A percentile compares a stretch with the other conserved stretches of the same genome.
phyloP scores from a whole-genome alignment of 2,329 filamentous ascomycete genomes.

The Leptographium wingfieldii region DNA sequence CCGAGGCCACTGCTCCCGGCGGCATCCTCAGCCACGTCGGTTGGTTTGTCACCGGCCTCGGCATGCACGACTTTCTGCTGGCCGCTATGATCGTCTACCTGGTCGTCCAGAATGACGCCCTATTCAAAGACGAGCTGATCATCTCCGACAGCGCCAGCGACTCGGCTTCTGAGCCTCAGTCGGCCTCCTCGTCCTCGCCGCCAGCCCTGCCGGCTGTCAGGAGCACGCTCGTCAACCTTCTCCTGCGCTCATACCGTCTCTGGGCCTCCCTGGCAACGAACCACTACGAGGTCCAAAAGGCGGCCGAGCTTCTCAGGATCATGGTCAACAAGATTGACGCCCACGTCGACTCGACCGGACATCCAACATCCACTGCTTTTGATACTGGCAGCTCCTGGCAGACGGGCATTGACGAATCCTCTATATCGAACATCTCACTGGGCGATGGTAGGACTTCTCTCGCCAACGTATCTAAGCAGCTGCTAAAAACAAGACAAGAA shows the following conservation, averaged over 20 bases:
- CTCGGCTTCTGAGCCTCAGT: no score
- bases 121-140: slow-evolving; percentile 10
- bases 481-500: not conserved
- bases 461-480: no score
- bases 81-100: slow-evolving; percentile 49
- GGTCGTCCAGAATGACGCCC: slow-evolving; percentile 28
- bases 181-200: not conserved
- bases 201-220: slow-evolving; percentile 9
- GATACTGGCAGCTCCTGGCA: not conserved
- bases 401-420: not conserved
- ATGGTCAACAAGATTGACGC: slow-evolving; percentile 20
- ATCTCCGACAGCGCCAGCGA: slow-evolving; percentile 14
- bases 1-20: slow-evolving; percentile 37
- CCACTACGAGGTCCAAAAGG: slow-evolving; percentile 30
- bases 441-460: not conserved
- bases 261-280: slow-evolving; percentile 28
- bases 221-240: slow-evolving; percentile 24
- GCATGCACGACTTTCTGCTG: slow-evolving; percentile 48
- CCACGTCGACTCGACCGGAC: not conserved
- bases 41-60: slow-evolving; percentile 46
- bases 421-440: not conserved
- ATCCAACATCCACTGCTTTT: not conserved
- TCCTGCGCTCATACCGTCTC: slow-evolving; percentile 29
- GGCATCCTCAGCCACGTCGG: slow-evolving; percentile 37
- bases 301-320: slow-evolving; percentile 29